Conservation (phyloP, 2,329 filamentous ascomycete species). For the Lithohypha guttulata region DNA sequence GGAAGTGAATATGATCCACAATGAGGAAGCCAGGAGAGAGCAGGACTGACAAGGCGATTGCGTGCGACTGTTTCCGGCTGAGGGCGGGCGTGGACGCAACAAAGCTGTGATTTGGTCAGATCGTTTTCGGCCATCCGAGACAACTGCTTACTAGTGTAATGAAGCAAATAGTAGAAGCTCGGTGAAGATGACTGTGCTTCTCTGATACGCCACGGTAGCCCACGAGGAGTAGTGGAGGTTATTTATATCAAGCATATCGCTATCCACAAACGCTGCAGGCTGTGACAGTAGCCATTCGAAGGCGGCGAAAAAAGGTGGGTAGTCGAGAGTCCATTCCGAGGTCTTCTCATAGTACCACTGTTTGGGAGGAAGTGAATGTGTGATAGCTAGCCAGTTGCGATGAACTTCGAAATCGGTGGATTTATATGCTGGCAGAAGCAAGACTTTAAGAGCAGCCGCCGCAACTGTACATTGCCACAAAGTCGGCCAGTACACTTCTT, state of each 20-base stretch:
- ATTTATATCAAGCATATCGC: constrained; percentile 68
- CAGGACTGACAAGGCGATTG: constrained; percentile 76
- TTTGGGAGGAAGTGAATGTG: constrained; percentile 72
- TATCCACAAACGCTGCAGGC: constrained; percentile 63
- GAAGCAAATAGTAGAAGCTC: constrained; percentile 78
- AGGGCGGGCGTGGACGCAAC: constrained; percentile 57
- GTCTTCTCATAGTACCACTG: constrained; percentile 96
- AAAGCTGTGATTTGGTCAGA: constrained; percentile 44
- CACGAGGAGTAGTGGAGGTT: constrained; percentile 81
- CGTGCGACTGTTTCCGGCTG: constrained; percentile 68
- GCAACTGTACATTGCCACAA: constrained; percentile 78
- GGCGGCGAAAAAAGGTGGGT: constrained; percentile 94
- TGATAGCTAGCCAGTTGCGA: constrained; percentile 96
- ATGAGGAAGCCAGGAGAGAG: constrained; percentile 88
- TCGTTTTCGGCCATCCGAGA: constrained; percentile 15
- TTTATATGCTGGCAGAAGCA: constrained; percentile 92
- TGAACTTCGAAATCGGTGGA: constrained; percentile 99
- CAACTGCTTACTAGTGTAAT: constrained; percentile 53
- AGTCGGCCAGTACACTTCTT: constrained; percentile 46
- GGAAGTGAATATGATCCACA: constrained; percentile 97
- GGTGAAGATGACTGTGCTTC: constrained; percentile 72
- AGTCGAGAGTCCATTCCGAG: constrained; percentile 98
- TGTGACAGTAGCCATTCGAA: constrained; percentile 92
- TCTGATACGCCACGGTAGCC: constrained; percentile 89
- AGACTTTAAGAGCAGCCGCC: constrained; percentile 77